phyloP scores from a whole-genome alignment of 106 monocot species.

The Platanthera zijinensis region DNA sequence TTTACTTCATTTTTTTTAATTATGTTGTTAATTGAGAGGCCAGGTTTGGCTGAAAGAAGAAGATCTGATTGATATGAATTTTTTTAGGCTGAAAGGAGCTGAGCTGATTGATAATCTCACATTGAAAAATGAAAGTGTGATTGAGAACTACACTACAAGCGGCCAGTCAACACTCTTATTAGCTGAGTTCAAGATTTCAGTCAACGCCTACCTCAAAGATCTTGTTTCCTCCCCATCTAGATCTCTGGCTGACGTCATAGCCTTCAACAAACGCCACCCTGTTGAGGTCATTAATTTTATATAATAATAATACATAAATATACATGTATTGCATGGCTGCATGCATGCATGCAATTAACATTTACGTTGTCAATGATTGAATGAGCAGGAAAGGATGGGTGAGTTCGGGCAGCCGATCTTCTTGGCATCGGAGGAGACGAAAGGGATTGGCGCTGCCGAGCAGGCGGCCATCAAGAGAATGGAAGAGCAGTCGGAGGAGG shows the following conservation, averaged over 20 bases:
- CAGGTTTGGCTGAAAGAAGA: no score
- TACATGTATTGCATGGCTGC: no score
- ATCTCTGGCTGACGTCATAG: constrained; percentile 47
- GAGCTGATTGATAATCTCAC: constrained; percentile 29
- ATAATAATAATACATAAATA: no score
- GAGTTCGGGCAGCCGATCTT: constrained; percentile 24
- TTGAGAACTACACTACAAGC: constrained; percentile 3
- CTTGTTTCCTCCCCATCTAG: constrained; percentile 40
- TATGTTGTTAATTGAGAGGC: no score
- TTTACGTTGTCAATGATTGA: no score
- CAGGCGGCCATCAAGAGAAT: constrained; percentile 5
- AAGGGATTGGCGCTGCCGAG: constrained; percentile 13
- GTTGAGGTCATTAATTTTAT: constrained; percentile 22
- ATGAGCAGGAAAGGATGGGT: constrained; percentile 15
- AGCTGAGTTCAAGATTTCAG: constrained; percentile 47
- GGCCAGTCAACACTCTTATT: constrained; percentile 17
- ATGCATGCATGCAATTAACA: no score
- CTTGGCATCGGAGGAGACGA: constrained; percentile 17
- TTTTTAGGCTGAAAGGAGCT: neutral
- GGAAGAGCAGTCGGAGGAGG: constrained; percentile 10
- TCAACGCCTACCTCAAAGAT: constrained; percentile 10
- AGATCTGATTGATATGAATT: no score
- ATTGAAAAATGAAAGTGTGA: constrained; percentile 12
- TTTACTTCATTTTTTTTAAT: no score
- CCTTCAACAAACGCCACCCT: constrained; percentile 41